Base-by-base conservation (phyloP, 169 alveolate species). In the Eimeria sp. region DNA sequence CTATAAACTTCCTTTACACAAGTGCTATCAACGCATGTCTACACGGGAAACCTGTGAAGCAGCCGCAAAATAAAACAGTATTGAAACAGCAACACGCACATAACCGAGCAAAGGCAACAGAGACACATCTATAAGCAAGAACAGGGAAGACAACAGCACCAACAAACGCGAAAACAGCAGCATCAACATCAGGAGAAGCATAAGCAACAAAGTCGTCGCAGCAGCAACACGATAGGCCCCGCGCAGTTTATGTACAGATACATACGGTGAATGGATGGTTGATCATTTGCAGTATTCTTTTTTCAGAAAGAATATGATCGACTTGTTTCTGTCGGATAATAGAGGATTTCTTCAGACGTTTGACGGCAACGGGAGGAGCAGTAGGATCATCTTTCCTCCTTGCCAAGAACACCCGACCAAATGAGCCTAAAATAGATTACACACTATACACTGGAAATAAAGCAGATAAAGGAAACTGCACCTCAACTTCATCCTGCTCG, bases 351-450 rank as follows among this genome's bases (percentile, higher is more conserved):
- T 97, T 97, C 89, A 98, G 95, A 20, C 97, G 94, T 96, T 98
- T 98, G 86, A 98, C 75, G 1, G 99, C 99, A 18, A 97, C 96
- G 47, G 97, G 97, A 45, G 97, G 88, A 11, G 96, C 97, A 11
- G 96, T 87, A 27, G 94, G 61, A 95, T 97, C 96, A 47, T 75
- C 94, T 47, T 63, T 91, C 40, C 89, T 22, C 45, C 93, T 98
- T 54, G 99, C 98, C 58, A 98, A 96, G 95, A 97, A 98, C 45
- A 98, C 99, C 78, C 99, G 95, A 6, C 99, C 99, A 80, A 98
- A 98, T 45, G 99, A 97, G 20, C 99, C 99, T 97, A 97, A 84
- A 61, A 18, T 16, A 61, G n/a, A 61, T 61, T 34, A 34, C 40
- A 34, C 2, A 34, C 40, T 34, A 34, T 34, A 34, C 0, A 34